Conservation (phyloP, 768 basidiomycete genomes). For the Daedaleopsis sinensis region DNA sequence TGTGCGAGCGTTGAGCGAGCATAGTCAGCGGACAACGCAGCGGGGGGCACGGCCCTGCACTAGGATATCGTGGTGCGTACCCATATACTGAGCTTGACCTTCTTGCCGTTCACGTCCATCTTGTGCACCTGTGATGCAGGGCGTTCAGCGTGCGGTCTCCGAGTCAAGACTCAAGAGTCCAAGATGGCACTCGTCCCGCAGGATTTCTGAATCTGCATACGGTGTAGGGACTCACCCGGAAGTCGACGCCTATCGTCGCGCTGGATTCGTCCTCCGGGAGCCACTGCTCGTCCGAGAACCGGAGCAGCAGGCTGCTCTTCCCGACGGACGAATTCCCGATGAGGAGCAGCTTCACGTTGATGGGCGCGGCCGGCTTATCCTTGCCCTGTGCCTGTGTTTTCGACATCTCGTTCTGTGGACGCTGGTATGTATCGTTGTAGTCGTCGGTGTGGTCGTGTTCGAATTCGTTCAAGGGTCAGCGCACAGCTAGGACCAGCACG, state of each 20-base stretch:
- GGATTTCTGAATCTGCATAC: not conserved
- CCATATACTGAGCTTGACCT: conserved; percentile 96
- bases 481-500: not conserved
- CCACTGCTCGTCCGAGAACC: conserved; percentile 98
- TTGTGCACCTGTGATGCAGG: conserved; percentile 66
- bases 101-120: conserved; percentile 82
- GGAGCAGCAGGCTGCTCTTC: conserved; percentile 85
- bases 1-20: conserved; percentile 31
- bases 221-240: conserved; percentile 58
- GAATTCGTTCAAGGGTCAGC: not conserved
- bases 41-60: not conserved
- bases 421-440: too few species aligned
- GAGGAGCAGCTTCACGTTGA: conserved; percentile 82
- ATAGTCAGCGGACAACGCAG: too few species aligned
- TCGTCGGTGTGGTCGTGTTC: not conserved
- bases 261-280: conserved; percentile 88
- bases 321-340: conserved; percentile 93
- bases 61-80: conserved; percentile 44
- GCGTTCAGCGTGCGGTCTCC: too few species aligned
- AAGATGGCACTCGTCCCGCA: too few species aligned
- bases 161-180: not conserved
- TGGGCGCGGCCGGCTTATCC: conserved; percentile 35
- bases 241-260: conserved; percentile 86
- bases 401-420: conserved; percentile 8
- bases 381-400: conserved; percentile 18